A percentile compares a stretch with the other conserved stretches of the same genome.
Evolutionary conservation across 768 basidiomycete genomes (phyloP).

Genomic region (Boletus coccyginus): DNA sequence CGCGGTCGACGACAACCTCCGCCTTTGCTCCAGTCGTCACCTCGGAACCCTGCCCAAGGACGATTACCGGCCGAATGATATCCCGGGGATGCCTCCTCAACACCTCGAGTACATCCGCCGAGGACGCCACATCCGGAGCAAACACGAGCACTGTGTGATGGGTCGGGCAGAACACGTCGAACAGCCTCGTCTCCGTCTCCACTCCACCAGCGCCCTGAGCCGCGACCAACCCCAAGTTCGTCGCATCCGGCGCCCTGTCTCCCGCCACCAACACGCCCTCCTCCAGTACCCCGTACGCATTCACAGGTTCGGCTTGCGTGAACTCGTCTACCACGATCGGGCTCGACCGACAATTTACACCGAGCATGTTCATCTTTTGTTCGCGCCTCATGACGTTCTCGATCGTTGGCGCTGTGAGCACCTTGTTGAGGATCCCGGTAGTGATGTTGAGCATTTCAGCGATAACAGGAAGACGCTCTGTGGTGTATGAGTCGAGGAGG

Average conservation of each 20-base stretch:
- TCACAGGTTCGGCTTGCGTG: conserved; percentile 6
- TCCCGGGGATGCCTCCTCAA: conserved; percentile 4
- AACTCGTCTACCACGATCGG: conserved; percentile 38
- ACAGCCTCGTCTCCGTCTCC: conserved; percentile 12
- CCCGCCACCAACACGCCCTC: conserved; percentile 37
- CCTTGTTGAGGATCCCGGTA: conserved; percentile 21
- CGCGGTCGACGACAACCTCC: conserved; percentile 35
- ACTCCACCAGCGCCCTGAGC: neutral
- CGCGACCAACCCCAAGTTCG: conserved; percentile 31
- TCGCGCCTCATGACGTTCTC: neutral
- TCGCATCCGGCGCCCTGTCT: conserved; percentile 45
- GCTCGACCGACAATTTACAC: conserved; percentile 37
- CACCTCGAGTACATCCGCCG: conserved; percentile 6
- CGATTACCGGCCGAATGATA: conserved; percentile 7
- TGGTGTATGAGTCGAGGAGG: conserved; percentile 41
- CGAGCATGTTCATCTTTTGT: conserved; percentile 22
- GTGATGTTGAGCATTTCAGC: conserved; percentile 43
- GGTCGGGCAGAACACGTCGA: conserved; percentile 20
- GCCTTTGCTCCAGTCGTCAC: conserved; percentile 13
- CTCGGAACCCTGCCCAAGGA: conserved; percentile 8
- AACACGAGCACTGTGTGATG: conserved; percentile 34
- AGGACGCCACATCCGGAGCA: conserved; percentile 1
- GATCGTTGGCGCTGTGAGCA: neutral
- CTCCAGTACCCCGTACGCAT: conserved; percentile 14
- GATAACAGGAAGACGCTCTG: conserved; percentile 46